Evolutionary conservation across 106 monocot genomes (phyloP), one percentile per base, ranked within the genome.

Genomic region (Dendrobium officinale): DNA sequence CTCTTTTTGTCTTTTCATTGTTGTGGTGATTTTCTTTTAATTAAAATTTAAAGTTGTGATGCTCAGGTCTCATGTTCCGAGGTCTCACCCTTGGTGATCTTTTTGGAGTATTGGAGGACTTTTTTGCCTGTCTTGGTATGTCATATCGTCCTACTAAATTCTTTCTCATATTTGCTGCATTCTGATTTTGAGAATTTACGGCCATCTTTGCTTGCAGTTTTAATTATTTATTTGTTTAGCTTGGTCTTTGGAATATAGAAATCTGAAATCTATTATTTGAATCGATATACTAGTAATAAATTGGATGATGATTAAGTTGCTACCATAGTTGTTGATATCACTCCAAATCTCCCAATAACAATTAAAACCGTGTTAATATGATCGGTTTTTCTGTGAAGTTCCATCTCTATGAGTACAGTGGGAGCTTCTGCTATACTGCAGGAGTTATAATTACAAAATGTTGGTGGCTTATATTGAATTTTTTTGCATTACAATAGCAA

Each of bases 41-140:
- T 77, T 70, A 11, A 27, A 8, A 4, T 26, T 2, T 13, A 26
- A 48, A 17, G 22, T 76, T 76, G 26, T 7, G n/a, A 4, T 76
- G 24, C 26, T 77, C 42, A 98, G 97, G 98, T 77, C 82, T 95
- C 40, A 89, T 98, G 66, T 98, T 95, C 80, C 88, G 88, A 67
- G 95, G 95, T 11, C 85, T 98, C 77, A 95, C 95, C 2, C 94
- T 98, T 81, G 98, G 91, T 77, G 89, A 98, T 86, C 81, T 98
- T 84, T 83, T 95, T 79, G 95, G 95, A 80, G 98, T 98, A 27
- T 79, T 98, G 84, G 89, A 88, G 67, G 95, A 91, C 55, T 98
- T 98, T 89, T 95, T 98, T 90, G 55, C 89, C 49, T 87, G 91
- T 0, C 98, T 98, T 84, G 95, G 98, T 98, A 88, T 78, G 81